Conservation (phyloP, 2,329 filamentous ascomycete genomes). For the Verticillium isaacii region DNA sequence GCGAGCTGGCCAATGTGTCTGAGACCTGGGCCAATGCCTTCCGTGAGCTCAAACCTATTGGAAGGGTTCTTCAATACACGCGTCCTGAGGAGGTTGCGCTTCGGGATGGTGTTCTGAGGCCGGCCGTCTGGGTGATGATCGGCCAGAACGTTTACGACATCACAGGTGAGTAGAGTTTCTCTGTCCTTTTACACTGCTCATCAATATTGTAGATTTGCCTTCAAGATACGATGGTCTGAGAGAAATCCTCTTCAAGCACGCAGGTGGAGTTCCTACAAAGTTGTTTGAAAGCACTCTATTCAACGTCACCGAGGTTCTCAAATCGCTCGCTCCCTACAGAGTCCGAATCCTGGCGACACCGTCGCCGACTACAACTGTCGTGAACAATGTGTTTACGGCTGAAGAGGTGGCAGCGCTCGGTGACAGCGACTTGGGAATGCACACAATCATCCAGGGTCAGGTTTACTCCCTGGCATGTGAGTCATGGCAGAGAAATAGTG, state of each 20-base stretch:
- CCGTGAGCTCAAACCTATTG: neutral
- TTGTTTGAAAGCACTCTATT: too few species aligned
- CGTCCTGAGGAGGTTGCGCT: neutral
- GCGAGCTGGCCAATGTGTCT: neutral
- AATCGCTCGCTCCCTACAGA: neutral
- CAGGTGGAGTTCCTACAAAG: neutral
- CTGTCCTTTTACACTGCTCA: too few species aligned
- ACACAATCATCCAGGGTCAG: neutral
- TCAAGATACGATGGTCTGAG: neutral
- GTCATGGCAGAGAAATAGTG: neutral
- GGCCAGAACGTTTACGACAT: neutral
- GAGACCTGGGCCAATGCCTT: neutral
- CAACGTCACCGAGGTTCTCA: neutral
- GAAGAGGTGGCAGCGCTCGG: constrained; percentile 1
- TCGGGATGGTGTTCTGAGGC: neutral
- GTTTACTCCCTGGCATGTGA: neutral
- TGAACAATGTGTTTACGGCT: neutral
- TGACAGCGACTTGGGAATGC: neutral
- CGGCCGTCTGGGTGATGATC: neutral
- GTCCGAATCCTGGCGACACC: neutral
- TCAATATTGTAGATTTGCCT: neutral
- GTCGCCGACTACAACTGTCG: neutral
- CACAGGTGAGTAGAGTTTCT: neutral
- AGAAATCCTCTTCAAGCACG: neutral
- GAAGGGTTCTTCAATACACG: constrained; percentile 1